Evolutionary conservation across 2,329 filamentous ascomycete genomes (phyloP).

Genomic region (Trichophyton benhamiae): DNA sequence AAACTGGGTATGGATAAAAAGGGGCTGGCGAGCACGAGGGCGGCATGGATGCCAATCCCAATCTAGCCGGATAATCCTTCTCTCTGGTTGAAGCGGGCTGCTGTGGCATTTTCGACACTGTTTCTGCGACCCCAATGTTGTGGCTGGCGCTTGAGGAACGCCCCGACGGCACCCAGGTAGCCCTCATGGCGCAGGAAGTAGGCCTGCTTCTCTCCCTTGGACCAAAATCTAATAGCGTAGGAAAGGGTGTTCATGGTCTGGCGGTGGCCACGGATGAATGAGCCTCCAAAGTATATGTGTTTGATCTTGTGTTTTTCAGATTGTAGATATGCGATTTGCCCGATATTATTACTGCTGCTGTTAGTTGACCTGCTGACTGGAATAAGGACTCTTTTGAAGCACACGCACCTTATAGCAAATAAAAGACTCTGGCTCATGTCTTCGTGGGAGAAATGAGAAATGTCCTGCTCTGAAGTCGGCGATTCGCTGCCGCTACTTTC

Average conservation of each 20-base stretch:
- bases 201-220: constrained; percentile 81
- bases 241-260: constrained; percentile 97
- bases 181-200: constrained; percentile 95
- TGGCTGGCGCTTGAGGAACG: constrained; percentile 83
- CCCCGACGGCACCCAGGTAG: constrained; percentile 85
- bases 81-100: constrained; percentile 17
- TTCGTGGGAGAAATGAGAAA: constrained; percentile 54
- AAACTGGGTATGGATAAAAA: neutral
- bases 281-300: constrained; percentile 94
- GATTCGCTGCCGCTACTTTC: constrained; percentile 48
- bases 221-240: constrained; percentile 97
- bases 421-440: constrained; percentile 86
- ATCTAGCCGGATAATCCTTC: neutral
- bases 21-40: neutral
- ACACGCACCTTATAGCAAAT: constrained; percentile 62
- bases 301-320: constrained; percentile 84
- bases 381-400: neutral
- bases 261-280: constrained; percentile 87
- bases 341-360: constrained; percentile 72
- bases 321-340: constrained; percentile 94
- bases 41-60: neutral
- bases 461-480: constrained; percentile 25
- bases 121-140: constrained; percentile 79
- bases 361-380: constrained; percentile 16
- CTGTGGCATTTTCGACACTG: constrained; percentile 50